Base-by-base conservation (phyloP, 208 protist genomes). In the Herpetomonas tarakana region DNA sequence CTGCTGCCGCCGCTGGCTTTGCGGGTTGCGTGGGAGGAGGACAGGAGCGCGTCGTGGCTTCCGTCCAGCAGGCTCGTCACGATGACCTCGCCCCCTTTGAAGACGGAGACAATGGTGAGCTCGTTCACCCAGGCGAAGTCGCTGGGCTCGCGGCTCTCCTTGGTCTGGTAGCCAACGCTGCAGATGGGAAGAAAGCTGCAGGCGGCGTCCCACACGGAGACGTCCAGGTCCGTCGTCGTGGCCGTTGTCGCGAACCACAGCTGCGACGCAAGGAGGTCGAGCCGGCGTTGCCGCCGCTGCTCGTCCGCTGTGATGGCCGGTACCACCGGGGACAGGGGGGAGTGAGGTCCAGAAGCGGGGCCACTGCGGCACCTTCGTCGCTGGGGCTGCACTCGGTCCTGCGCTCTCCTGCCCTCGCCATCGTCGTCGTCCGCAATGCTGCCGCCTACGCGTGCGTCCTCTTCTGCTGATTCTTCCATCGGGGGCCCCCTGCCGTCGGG, bases 71-170 rank as follows among this genome's bases (percentile, higher is more conserved):
- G 61, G 47, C 71, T 82, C 1, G 80, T 84, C 46, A 88, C 68
- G 14, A 91, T 67, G 39, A 92, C 71, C 41, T 83, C 74, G 19
- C 79, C 77, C 27, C 70, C 74, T 39, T 83, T 85, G 49, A 86
- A 86, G 14, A 87, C 71, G 11, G 78, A 70, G 21, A 92, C 78
- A 19, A 94, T n/a, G 1, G 84, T 86, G 18, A 90, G 61, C 51
- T 83, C 60, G 41, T 94, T 92, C 14, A 94, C 52, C 85, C 88
- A 94, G 18, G 78, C 71, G 63, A 91, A 88, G 68, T 92, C 85
- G 29, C 58, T 78, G 21, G 75, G 68, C 52, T 76, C 81, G 41
- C 45, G 52, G n/a, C 54, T 61, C 51, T 69, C 39, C 18, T 30
- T 24, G n/a, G 29, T 55, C 2, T 28, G 53, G 54, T 53, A 35